Percentiles rank a stretch among this genome's conserved stretches.
phyloP scores from a whole-genome alignment of 1,139 yeast genomes.

The Sugiyamaella pinicola region DNA sequence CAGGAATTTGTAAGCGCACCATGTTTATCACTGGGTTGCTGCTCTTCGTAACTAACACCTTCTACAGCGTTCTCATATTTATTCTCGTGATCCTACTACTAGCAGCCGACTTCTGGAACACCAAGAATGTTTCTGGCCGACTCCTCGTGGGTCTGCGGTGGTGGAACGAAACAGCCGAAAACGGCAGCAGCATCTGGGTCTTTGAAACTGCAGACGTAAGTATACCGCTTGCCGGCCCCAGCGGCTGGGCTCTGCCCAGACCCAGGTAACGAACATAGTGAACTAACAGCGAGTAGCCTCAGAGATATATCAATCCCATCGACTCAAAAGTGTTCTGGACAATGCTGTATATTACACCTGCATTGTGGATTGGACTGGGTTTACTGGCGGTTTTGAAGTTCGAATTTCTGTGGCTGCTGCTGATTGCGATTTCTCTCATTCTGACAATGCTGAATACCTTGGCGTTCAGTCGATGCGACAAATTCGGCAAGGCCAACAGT shows the following conservation, averaged over 20 bases:
- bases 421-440: slow-evolving; percentile 57
- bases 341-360: slow-evolving; percentile 72
- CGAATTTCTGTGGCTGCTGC: slow-evolving; percentile 60
- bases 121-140: slow-evolving; percentile 88
- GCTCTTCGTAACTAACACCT: too few relatives aligned
- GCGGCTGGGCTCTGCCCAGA: neutral
- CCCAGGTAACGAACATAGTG: too few relatives aligned
- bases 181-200: slow-evolving; percentile 81
- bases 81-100: slow-evolving; percentile 72
- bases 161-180: slow-evolving; percentile 67
- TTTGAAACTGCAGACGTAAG: slow-evolving; percentile 75
- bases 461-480: slow-evolving; percentile 90
- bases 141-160: slow-evolving; percentile 88
- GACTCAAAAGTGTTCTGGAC: slow-evolving; percentile 90
- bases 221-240: slow-evolving; percentile 7
- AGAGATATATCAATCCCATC: slow-evolving; percentile 81
- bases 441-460: slow-evolving; percentile 79
- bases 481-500: slow-evolving; percentile 78
- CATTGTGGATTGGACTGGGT: slow-evolving; percentile 72
- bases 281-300: slow-evolving; percentile 47
- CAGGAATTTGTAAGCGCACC: slow-evolving; percentile 51
- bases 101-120: slow-evolving; percentile 92
- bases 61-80: slow-evolving; percentile 64
- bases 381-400: slow-evolving; percentile 75
- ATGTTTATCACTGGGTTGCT: too few relatives aligned